These are phyloP conservation scores for Ophiocordyceps polyrhachis-furcata DNA, from an alignment of 2,329 filamentous ascomycete genomes.

Conservation along the genomic window DNA sequence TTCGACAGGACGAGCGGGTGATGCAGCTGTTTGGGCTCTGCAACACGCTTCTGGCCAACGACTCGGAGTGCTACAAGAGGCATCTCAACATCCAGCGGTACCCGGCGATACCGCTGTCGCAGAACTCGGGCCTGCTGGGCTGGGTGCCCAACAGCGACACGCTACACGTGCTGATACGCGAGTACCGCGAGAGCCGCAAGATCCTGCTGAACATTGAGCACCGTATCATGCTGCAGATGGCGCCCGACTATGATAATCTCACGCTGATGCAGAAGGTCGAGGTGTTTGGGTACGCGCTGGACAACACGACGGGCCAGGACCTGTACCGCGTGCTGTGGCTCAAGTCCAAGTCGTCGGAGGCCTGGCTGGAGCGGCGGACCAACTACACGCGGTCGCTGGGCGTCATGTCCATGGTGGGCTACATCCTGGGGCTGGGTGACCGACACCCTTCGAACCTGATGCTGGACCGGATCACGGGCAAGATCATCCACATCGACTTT, in stretches of 20 bases:
- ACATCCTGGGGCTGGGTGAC: slow-evolving; percentile 91
- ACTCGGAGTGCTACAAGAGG: slow-evolving; percentile 91
- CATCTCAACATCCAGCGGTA: slow-evolving; percentile 94
- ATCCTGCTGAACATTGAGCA: slow-evolving; percentile 98
- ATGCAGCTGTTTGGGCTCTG: slow-evolving; percentile 98
- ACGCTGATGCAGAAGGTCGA: slow-evolving; percentile 99
- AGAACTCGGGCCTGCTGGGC: slow-evolving; percentile 84
- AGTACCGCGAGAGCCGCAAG: slow-evolving; percentile 92
- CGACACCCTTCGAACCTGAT: slow-evolving; percentile 95
- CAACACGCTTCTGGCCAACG: slow-evolving; percentile 84
- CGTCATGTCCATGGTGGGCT: slow-evolving; percentile 99
- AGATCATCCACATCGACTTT: slow-evolving; percentile 97
- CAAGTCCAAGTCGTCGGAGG: slow-evolving; percentile 95
- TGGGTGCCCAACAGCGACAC: slow-evolving; percentile 98
- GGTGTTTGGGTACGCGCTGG: slow-evolving; percentile 95
- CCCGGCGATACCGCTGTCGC: slow-evolving; percentile 89
- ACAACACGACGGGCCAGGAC: slow-evolving; percentile 98
- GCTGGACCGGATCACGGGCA: slow-evolving; percentile 88
- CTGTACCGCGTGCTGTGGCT: slow-evolving; percentile 96
- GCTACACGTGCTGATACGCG: slow-evolving; percentile 84
- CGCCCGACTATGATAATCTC: slow-evolving; percentile 94
- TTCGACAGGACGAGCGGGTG: slow-evolving; percentile 93
- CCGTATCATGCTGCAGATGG: slow-evolving; percentile 99
- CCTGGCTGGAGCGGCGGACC: slow-evolving; percentile 94
- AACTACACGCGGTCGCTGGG: slow-evolving; percentile 95